Base-by-base conservation (phyloP, 495 filamentous ascomycete species). In the Clohesyomyces aquaticus region DNA sequence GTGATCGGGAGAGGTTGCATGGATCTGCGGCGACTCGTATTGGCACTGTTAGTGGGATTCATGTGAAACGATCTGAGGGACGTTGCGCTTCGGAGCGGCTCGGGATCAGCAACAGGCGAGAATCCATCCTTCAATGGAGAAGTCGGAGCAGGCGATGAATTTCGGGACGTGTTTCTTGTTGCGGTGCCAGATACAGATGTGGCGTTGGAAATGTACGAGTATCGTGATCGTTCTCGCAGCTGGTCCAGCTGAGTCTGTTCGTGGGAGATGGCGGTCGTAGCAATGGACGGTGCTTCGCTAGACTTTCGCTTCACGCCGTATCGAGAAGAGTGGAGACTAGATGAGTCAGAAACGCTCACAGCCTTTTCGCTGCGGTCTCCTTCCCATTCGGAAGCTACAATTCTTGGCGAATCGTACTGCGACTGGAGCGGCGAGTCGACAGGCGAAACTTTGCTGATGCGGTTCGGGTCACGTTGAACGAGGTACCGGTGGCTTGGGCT, bases 61-160 rank as follows among this genome's bases (percentile, higher is more conserved):
- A 72, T 66, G 38, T 74, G 71, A 53, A 64, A 65, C 49, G 67
- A 66, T 22, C 59, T 72, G 42, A 67, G 61, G 51, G 56, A 65
- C 19, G 59, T 64, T 55, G 57, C 56, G 41, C 61, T 70, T 59
- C 61, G 64, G n/a, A 61, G 47, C 19, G 63, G 55, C 47, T 72
- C 72, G 22, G 59, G 3, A 19, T 65, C 59, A 16, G 47, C 58
- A 38, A n/a, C n/a, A n/a, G 67, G 52, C 9, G 60, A 41, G 21
- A 65, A 55, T 11, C 50, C 52, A 42, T 74, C 73, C 38, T 67
- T 54, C 10, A 49, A 60, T 3, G 70, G 72, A 28, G 73, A 71
- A 38, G 45, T 56, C 48, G 70, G 65, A 4, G 70, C 43, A 22
- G 72, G 71, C 14, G 71, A 73, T 12, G 73, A 59, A 29, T 64